Evolutionary conservation across 345 rosid genomes (phyloP).

Genomic region (Rhizophora apiculata): DNA sequence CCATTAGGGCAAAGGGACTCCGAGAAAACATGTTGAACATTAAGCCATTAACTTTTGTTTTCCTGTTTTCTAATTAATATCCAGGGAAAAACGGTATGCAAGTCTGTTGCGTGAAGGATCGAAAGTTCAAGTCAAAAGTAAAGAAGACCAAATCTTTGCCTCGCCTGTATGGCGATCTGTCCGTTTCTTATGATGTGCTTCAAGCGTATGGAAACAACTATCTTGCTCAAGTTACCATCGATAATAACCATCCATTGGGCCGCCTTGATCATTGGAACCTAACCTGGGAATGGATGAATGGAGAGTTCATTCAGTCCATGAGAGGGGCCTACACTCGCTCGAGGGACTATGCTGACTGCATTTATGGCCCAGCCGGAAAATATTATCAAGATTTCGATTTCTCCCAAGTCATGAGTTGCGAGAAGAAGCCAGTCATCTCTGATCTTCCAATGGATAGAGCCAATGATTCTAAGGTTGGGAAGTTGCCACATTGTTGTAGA

Average conservation of each 20-base stretch:
- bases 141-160: constrained; percentile 45
- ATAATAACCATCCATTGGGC: constrained; percentile 67
- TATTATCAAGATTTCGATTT: constrained; percentile 64
- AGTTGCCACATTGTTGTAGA: constrained; percentile 71
- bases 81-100: constrained; percentile 57
- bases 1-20: too few species aligned
- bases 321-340: constrained; percentile 74
- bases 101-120: constrained; percentile 68
- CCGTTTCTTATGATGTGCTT: constrained; percentile 61
- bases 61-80: constrained; percentile 5
- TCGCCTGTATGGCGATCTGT: constrained; percentile 60
- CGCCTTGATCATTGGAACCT: constrained; percentile 89
- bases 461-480: constrained; percentile 61
- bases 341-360: constrained; percentile 49
- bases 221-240: constrained; percentile 82
- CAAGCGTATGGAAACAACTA: constrained; percentile 68
- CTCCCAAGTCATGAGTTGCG: constrained; percentile 63
- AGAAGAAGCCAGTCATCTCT: constrained; percentile 56
- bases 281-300: constrained; percentile 92
- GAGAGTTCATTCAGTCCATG: constrained; percentile 79
- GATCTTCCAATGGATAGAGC: constrained; percentile 58
- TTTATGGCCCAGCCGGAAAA: constrained; percentile 62
- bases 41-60: not conserved
- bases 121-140: constrained; percentile 49
- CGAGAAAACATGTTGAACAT: not conserved